Base-by-base conservation (phyloP, 2,329 filamentous ascomycete genomes). In the Aspergillus flavus region DNA sequence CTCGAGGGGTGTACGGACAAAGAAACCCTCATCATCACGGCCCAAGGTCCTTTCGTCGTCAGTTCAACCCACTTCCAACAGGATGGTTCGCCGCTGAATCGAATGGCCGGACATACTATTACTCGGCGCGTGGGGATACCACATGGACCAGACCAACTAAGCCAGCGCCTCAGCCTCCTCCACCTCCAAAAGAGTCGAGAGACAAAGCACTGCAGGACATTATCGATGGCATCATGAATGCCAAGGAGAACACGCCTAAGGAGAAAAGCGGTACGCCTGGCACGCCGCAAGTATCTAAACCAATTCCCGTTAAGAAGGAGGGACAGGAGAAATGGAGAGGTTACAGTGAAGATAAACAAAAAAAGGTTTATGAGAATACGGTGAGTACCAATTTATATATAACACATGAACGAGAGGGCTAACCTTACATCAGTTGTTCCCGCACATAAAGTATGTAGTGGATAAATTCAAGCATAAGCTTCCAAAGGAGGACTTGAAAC, bases 361-460 rank as follows among this genome's bases (percentile, higher is more conserved):
- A 93, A 86, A 97, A 93, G 81, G 84, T 97, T 2, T 98, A 97
- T 72, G 94, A 97, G 77, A 94, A 94, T 74, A 96, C 93, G 58
- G 93, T 96, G 84, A 77, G 91, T 82, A 16, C 32, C 21, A 14
- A 26, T 7, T 10, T 5, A 19, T 43, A 23, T 11, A n/a, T 26
- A 39, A 11, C 19, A 52, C 32, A n/a, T 30, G 48, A 23, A 53
- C 23, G 12, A 56, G 50, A 11, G 2, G 21, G 55, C 66, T 70
- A 59, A 70, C 64, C 39, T 73, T 30, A 30, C 14, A 16, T 6
- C 68, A 95, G 93, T 84, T 97, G 7, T 92, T 90, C 73, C 93
- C 93, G 6, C 89, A 93, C 61, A 89, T 98, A 69, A 94, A 93
- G 76, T 86, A 93, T 67, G 89, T 97, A 1, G 87, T 94, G 73